phyloP scores from a whole-genome alignment of 2,329 filamentous ascomycete species.

The Macroventuria anomochaeta region DNA sequence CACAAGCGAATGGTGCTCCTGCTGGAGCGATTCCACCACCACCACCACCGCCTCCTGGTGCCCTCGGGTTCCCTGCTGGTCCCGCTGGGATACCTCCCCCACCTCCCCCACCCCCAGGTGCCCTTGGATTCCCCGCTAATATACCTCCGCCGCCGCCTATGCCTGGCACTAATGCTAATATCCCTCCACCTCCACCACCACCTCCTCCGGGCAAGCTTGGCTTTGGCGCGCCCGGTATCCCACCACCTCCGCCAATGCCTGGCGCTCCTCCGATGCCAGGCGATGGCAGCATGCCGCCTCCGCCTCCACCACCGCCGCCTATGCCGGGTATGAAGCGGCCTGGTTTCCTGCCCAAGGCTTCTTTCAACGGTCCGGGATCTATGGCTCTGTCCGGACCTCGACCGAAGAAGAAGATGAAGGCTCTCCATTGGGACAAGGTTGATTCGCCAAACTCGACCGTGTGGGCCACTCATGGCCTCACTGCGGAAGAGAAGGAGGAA shows the following conservation, averaged over 20 bases:
- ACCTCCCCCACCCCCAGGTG: conserved; percentile 53
- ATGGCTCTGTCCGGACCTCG: conserved; percentile 79
- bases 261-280: conserved; percentile 59
- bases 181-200: conserved; percentile 57
- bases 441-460: conserved; percentile 90
- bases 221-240: conserved; percentile 49
- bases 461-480: conserved; percentile 86
- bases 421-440: conserved; percentile 98
- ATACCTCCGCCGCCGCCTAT: conserved; percentile 55
- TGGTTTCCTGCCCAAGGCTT: conserved; percentile 74
- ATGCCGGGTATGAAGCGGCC: conserved; percentile 65
- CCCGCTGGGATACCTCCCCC: conserved; percentile 55
- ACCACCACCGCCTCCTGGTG: conserved; percentile 54
- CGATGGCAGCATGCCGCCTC: conserved; percentile 55
- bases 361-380: conserved; percentile 61
- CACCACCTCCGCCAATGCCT: conserved; percentile 58
- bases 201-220: conserved; percentile 56
- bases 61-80: conserved; percentile 50
- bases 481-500: conserved; percentile 88
- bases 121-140: conserved; percentile 46
- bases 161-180: conserved; percentile 53
- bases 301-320: conserved; percentile 66
- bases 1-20: conserved; percentile 72
- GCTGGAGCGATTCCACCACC: conserved; percentile 72
- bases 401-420: conserved; percentile 99